A percentile compares a stretch with the other conserved stretches of the same genome.
Evolutionary conservation across 2,329 filamentous ascomycete species (phyloP).

Genomic region (Apiospora koreana): DNA sequence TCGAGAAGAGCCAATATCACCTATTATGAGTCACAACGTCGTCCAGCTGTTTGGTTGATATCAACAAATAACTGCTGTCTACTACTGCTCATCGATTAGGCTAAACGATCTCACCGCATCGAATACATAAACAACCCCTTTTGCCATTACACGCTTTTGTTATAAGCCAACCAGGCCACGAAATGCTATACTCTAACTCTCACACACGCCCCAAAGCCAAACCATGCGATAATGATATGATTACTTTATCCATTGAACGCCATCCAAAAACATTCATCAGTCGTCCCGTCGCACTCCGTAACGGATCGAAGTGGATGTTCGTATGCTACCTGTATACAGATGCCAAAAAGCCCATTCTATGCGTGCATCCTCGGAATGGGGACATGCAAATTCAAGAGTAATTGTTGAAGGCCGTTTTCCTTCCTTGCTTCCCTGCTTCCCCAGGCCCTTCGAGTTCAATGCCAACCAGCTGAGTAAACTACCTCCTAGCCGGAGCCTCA

Average conservation of each 20-base stretch:
- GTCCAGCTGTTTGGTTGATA: background rate
- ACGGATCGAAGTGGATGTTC: background rate
- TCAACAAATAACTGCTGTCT: background rate
- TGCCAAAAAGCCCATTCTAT: background rate
- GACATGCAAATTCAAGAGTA: background rate
- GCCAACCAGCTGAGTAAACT: background rate
- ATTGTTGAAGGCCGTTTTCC: background rate
- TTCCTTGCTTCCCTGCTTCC: background rate
- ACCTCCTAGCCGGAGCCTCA: slow-evolving; percentile 4
- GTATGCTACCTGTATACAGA: slow-evolving; percentile 5
- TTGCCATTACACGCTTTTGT: no score
- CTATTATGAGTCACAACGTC: background rate
- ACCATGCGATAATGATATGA: background rate
- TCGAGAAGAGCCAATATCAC: background rate
- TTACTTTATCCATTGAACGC: slow-evolving; percentile 2
- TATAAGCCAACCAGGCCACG: background rate
- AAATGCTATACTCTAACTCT: background rate
- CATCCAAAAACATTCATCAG: slow-evolving; percentile 6
- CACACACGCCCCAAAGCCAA: background rate
- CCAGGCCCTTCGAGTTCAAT: background rate
- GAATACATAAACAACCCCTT: background rate
- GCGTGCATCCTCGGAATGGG: background rate
- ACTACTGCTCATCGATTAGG: background rate
- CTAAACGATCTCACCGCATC: no score
- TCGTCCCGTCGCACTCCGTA: background rate